Conservation (phyloP, 306 rosid species). For the Comarum palustre region DNA sequence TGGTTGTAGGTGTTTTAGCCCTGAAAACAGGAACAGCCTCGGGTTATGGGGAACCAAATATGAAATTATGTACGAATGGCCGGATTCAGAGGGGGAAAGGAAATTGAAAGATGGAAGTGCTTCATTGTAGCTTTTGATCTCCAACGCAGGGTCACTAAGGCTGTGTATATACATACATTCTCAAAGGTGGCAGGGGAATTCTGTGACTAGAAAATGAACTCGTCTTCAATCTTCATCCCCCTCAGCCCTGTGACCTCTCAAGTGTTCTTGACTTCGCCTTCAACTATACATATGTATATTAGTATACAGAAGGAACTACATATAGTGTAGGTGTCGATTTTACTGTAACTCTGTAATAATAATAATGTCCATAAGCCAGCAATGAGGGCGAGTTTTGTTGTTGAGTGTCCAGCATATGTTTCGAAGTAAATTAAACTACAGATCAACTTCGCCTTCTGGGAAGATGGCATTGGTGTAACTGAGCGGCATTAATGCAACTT, state of each 20-base stretch:
- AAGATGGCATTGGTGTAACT: neutral
- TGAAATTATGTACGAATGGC: neutral
- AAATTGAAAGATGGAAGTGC: slow-evolving; percentile 2
- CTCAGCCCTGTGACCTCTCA: neutral
- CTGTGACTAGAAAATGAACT: neutral
- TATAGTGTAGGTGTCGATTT: neutral
- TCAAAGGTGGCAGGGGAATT: neutral
- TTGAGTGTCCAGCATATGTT: neutral
- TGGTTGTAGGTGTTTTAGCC: neutral
- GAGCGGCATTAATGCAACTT: neutral
- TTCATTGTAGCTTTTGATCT: neutral
- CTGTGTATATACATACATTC: neutral
- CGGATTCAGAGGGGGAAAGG: neutral
- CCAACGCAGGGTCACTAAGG: neutral
- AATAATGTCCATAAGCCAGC: neutral
- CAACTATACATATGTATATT: neutral
- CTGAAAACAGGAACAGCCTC: neutral
- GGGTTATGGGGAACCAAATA: neutral
- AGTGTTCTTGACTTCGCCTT: neutral
- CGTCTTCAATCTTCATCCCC: neutral
- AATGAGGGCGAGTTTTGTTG: neutral
- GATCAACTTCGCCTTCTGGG: neutral
- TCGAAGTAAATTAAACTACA: neutral
- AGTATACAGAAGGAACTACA: neutral
- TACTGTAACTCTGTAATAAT: neutral